phyloP scores from a whole-genome alignment of 1,139 yeast genomes.

The Taphrina deformans region DNA sequence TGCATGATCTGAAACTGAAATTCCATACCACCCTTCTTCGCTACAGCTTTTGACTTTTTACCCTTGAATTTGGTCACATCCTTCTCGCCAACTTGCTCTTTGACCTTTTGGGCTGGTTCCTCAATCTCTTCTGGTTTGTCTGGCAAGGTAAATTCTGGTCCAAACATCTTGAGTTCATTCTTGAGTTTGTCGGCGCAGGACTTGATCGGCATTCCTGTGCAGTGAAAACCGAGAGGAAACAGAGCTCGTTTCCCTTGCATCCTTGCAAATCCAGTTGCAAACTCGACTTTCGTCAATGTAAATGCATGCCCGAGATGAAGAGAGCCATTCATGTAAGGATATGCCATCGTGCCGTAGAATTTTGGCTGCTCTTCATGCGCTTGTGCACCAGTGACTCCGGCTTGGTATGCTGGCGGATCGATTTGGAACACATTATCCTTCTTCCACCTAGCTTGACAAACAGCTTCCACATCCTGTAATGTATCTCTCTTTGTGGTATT shows the following conservation, averaged over 20 bases:
- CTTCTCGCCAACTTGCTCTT: conserved; percentile 53
- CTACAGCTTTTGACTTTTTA: conserved; percentile 87
- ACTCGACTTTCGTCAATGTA: conserved; percentile 92
- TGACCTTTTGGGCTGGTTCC: conserved; percentile 57
- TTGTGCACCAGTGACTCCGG: conserved; percentile 49
- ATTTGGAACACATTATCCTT: conserved; percentile 81
- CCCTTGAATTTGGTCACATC: conserved; percentile 90
- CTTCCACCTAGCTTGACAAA: conserved; percentile 83
- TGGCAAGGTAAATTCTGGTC: conserved; percentile 68
- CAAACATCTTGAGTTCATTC: conserved; percentile 90
- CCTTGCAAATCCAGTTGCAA: conserved; percentile 89
- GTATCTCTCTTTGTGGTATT: conserved; percentile 65
- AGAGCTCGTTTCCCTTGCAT: conserved; percentile 90
- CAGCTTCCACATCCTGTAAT: conserved; percentile 82
- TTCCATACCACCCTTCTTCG: conserved; percentile 90
- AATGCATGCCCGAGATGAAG: conserved; percentile 97
- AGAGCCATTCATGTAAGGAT: conserved; percentile 98
- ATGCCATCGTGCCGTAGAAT: conserved; percentile 91
- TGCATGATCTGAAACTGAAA: conserved; percentile 95
- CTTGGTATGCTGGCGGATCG: conserved; percentile 71
- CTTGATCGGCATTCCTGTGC: conserved; percentile 98
- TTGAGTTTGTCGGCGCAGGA: conserved; percentile 94
- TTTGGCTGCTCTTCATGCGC: conserved; percentile 80
- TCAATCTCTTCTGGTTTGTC: conserved; percentile 49
- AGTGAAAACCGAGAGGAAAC: conserved; percentile 97